Conservation (phyloP, 352 stramenopile species). For the Phytopythium boreale region DNA sequence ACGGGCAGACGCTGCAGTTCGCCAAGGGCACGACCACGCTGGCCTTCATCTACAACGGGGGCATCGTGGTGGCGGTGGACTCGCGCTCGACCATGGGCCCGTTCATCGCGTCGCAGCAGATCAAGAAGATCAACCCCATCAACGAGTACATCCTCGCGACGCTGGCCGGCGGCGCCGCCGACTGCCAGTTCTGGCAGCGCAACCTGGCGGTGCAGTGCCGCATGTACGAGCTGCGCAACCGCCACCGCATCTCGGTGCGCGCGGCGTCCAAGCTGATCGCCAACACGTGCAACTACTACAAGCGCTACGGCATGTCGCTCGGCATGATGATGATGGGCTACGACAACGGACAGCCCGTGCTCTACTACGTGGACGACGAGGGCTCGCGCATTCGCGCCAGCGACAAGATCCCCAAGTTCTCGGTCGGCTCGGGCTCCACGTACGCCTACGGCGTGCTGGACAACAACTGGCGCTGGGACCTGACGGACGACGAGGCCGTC, state of each 20-base stretch:
- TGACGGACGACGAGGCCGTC: slow-evolving; percentile 99
- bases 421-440: slow-evolving; percentile 97
- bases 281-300: slow-evolving; percentile 98
- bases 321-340: slow-evolving; percentile 99
- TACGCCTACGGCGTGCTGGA: slow-evolving; percentile 99
- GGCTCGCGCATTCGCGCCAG: slow-evolving; percentile 97
- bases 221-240: slow-evolving; percentile 99
- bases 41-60: slow-evolving; percentile 98
- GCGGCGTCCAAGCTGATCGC: slow-evolving; percentile 98
- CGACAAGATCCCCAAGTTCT: slow-evolving; percentile 95
- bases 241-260: slow-evolving; percentile 98
- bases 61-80: slow-evolving; percentile 99
- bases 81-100: slow-evolving; percentile 98
- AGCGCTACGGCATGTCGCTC: slow-evolving; percentile 92
- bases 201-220: slow-evolving; percentile 96
- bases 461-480: slow-evolving; percentile 93
- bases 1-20: slow-evolving; percentile 95
- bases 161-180: slow-evolving; percentile 97
- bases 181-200: slow-evolving; percentile 99
- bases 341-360: slow-evolving; percentile 96
- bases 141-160: slow-evolving; percentile 99
- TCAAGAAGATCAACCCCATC: slow-evolving; percentile 99
- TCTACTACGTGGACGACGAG: slow-evolving; percentile 99
- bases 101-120: slow-evolving; percentile 98
- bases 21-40: slow-evolving; percentile 99